A percentile compares a stretch with the other conserved stretches of the same genome.
Evolutionary conservation across 345 rosid species (phyloP).

Genomic region (Capsella bursapastoris): DNA sequence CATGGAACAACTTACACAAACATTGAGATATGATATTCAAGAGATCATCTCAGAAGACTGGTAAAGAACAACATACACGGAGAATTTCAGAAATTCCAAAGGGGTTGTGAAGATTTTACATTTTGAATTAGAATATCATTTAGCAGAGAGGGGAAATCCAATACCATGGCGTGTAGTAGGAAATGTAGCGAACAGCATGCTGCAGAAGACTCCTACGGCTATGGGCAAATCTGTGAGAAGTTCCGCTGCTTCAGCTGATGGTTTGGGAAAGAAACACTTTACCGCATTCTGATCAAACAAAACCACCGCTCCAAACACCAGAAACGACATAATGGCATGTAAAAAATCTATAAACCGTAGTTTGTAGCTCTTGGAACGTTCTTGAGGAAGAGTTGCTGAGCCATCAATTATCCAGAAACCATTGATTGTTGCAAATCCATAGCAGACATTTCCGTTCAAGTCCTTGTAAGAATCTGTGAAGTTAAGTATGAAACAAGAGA

Average conservation of each 20-base stretch:
- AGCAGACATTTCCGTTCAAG: constrained; percentile 64
- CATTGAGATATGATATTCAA: constrained; percentile 14
- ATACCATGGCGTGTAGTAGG: constrained; percentile 88
- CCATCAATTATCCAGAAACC: constrained; percentile 89
- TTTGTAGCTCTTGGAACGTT: constrained; percentile 53
- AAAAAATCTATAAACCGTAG: constrained; percentile 68
- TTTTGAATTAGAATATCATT: not conserved
- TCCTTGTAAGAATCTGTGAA: constrained; percentile 84
- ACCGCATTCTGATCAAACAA: constrained; percentile 75
- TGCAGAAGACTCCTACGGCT: constrained; percentile 70
- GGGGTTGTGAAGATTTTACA: not conserved
- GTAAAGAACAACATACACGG: constrained; percentile 21
- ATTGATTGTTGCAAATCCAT: constrained; percentile 67
- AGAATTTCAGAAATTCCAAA: constrained; percentile 1
- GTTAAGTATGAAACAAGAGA: constrained; percentile 68
- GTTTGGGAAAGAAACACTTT: constrained; percentile 70
- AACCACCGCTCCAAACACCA: constrained; percentile 75
- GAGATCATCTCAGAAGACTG: constrained; percentile 17
- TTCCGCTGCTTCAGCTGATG: constrained; percentile 61
- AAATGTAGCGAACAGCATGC: constrained; percentile 76
- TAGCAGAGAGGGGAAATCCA: constrained; percentile 61
- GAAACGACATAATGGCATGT: constrained; percentile 74
- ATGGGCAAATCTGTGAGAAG: constrained; percentile 76
- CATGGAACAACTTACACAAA: constrained; percentile 4
- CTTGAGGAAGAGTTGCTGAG: constrained; percentile 56